These are phyloP conservation scores for Aphanocladium album DNA, from an alignment of 2,329 filamentous ascomycete species.

Conservation along the genomic window DNA sequence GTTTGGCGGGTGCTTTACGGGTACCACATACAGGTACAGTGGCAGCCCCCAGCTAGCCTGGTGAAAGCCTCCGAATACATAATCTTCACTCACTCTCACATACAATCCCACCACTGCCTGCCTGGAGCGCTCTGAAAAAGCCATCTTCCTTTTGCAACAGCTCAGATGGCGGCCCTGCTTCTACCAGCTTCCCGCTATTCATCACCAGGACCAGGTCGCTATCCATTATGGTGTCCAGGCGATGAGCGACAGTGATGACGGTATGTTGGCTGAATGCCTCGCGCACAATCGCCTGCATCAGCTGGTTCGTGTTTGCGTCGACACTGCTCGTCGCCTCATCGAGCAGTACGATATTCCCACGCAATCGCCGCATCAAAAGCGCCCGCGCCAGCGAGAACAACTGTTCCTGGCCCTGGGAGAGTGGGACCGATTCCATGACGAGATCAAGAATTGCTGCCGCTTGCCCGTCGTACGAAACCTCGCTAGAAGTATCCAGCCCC, in stretches of 20 bases:
- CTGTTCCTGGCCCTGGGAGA: slow-evolving; percentile 7
- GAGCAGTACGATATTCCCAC: background rate
- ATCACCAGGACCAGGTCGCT: slow-evolving; percentile 1
- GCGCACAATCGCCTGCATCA: background rate
- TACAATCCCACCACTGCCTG: too few relatives aligned
- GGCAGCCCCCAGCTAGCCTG: too few relatives aligned
- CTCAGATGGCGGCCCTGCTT: background rate
- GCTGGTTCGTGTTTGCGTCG: background rate
- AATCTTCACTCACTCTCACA: too few relatives aligned
- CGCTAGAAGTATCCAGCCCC: too few relatives aligned
- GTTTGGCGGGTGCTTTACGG: too few relatives aligned
- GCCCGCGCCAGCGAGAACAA: slow-evolving; percentile 4
- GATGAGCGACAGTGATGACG: background rate
- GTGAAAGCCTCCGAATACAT: too few relatives aligned
- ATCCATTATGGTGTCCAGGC: slow-evolving; percentile 5
- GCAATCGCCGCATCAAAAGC: background rate
- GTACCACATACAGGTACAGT: too few relatives aligned
- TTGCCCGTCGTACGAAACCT: too few relatives aligned
- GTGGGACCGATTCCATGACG: background rate
- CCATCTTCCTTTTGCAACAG: background rate
- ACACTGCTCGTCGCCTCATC: background rate
- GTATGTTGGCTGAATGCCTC: background rate
- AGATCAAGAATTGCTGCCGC: background rate
- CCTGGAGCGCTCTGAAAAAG: background rate
- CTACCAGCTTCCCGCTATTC: background rate